Conservation (phyloP, 768 basidiomycete species). For the Clavaria fumosa region DNA sequence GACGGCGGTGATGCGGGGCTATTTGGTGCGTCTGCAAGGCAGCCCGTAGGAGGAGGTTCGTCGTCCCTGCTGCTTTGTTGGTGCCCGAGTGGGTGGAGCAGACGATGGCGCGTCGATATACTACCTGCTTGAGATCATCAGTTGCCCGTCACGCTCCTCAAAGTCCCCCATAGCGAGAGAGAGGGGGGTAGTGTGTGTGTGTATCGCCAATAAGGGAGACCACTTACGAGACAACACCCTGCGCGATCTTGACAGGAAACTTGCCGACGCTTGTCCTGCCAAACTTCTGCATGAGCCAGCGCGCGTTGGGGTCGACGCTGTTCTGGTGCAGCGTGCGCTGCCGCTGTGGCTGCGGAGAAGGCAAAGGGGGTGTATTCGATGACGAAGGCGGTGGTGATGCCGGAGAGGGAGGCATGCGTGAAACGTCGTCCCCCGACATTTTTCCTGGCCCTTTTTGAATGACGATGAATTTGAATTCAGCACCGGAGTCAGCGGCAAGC, state of each 20-base stretch:
- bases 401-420: slow-evolving; percentile 3
- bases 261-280: slow-evolving; percentile 90
- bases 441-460: no score
- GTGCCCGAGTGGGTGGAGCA: slow-evolving; percentile 95
- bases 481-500: no score
- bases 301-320: slow-evolving; percentile 48
- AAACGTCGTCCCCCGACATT: no score
- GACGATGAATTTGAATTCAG: no score
- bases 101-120: slow-evolving; percentile 79
- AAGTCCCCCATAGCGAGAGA: no score
- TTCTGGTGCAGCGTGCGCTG: slow-evolving; percentile 71
- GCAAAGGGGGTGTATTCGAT: slow-evolving; percentile 25
- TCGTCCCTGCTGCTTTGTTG: slow-evolving; percentile 90
- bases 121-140: no score
- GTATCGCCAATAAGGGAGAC: not conserved
- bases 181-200: no score
- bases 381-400: slow-evolving; percentile 21
- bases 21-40: no score
- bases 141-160: no score
- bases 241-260: slow-evolving; percentile 73
- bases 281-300: slow-evolving; percentile 91
- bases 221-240: slow-evolving; percentile 80
- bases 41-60: slow-evolving; percentile 80
- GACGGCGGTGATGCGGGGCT: no score
- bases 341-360: no score